Evolutionary conservation across 768 basidiomycete genomes (phyloP).

Genomic region (Boletus eberwhitei): DNA sequence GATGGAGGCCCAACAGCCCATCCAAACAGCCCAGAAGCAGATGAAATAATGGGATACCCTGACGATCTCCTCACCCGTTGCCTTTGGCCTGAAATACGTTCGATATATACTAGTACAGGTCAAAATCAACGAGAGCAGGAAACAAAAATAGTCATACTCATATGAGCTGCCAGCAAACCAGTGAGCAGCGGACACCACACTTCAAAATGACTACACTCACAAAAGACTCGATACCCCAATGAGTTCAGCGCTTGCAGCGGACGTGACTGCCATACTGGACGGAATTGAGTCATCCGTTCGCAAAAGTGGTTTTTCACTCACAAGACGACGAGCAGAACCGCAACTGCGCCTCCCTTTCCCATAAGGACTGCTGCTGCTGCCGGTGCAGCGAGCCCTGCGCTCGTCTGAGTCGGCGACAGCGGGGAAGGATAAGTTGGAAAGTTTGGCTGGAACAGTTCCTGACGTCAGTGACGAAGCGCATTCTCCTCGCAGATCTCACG

Average conservation of each 20-base stretch:
- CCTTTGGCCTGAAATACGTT: slow-evolving; percentile 37
- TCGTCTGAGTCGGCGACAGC: slow-evolving; percentile 36
- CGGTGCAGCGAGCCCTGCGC: slow-evolving; percentile 45
- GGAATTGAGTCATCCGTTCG: background rate
- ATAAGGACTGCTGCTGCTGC: slow-evolving; percentile 45
- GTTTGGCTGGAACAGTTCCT: slow-evolving; percentile 32
- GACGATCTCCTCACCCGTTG: slow-evolving; percentile 39
- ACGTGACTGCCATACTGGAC: slow-evolving; percentile 44
- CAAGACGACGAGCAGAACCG: slow-evolving; percentile 44
- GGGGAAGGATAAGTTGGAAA: slow-evolving; percentile 54
- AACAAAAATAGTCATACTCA: slow-evolving; percentile 31
- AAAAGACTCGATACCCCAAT: slow-evolving; percentile 44
- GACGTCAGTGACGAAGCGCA: background rate
- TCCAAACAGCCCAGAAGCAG: slow-evolving; percentile 43
- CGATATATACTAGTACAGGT: slow-evolving; percentile 31
- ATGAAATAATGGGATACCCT: slow-evolving; percentile 38
- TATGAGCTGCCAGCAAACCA: slow-evolving; percentile 35
- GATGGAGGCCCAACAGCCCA: slow-evolving; percentile 40
- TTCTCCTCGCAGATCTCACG: slow-evolving; percentile 11
- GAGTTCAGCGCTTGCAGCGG: slow-evolving; percentile 44
- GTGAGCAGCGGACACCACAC: background rate
- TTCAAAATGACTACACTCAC: slow-evolving; percentile 27
- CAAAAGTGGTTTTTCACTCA: slow-evolving; percentile 4
- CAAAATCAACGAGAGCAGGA: background rate
- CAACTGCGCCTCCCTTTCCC: slow-evolving; percentile 43